Base-by-base conservation (phyloP, 202 grass and related monocot genomes). In the Setaria italica region DNA sequence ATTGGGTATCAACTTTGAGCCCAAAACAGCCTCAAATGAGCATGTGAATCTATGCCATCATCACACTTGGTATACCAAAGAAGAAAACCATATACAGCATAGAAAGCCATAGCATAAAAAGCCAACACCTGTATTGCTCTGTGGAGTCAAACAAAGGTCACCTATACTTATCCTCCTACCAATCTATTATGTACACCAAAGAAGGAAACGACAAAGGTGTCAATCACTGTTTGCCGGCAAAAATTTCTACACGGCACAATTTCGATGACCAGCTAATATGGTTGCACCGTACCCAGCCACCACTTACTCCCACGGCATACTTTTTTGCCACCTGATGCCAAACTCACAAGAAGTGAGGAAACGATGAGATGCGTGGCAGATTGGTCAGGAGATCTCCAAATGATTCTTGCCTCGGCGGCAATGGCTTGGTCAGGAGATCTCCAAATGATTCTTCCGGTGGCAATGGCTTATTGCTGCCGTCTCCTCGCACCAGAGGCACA, bases 351-450 rank as follows among this genome's bases (percentile, higher is more conserved):
- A 97, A 92, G 30, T 94, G 90, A 47, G 94, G 88, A 66, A 87
- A 82, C 1, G 94, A 97, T 29, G 92, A 83, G 70, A 97, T 97
- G 55, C 92, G 90, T 5, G 92, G 94, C 50, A 97, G 75, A 54
- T 88, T 87, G 75, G 84, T 72, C 51, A 97, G 75, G 35, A 97
- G 81, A 58, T 94, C 94, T 37, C 86, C 86, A 39, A 91, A 90
- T 12, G 92, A 88, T 78, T 92, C 84, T 83, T 92, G 93, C 55
- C 82, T 87, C 7, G 82, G 73, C 10, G 88, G 79, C 50, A 85
- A 76, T 20, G 62, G 59, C 10, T 10, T 46, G 39, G 39, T 72
- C 58, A 97, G 75, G 35, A 97, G 81, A 58, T 94, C 94, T 37
- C 86, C 86, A 39, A 91, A 90, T 12, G 92, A 88, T 78, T 92